Evolutionary conservation across 2,329 filamentous ascomycete species (phyloP).

Genomic region (Esteya vermicola): DNA sequence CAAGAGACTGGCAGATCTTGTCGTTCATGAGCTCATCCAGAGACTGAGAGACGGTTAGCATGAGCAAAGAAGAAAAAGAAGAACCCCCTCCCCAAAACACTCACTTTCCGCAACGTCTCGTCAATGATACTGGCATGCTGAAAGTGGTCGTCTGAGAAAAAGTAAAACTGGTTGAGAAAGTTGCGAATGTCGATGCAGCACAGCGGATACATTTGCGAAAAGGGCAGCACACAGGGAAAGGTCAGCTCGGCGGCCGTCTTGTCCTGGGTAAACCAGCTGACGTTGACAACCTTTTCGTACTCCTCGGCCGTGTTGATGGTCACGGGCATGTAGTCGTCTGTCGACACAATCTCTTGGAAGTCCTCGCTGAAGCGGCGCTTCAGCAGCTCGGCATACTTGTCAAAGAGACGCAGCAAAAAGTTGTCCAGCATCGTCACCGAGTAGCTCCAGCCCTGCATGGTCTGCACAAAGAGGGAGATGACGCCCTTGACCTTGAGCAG

Average conservation of each 20-base stretch:
- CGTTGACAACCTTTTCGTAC: constrained; percentile 89
- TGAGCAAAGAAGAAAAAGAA: neutral
- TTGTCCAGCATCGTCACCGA: constrained; percentile 68
- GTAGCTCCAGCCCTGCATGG: constrained; percentile 96
- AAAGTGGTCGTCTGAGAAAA: constrained; percentile 94
- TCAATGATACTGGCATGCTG: constrained; percentile 83
- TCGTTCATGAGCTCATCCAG: constrained; percentile 89
- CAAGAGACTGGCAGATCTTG: constrained; percentile 81
- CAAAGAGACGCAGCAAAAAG: constrained; percentile 77
- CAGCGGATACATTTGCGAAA: constrained; percentile 97
- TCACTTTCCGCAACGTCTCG: constrained; percentile 67
- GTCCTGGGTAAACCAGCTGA: constrained; percentile 90
- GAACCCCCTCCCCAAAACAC: neutral
- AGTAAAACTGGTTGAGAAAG: constrained; percentile 96
- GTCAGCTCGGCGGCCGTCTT: constrained; percentile 62
- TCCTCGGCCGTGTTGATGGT: constrained; percentile 81
- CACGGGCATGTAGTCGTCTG: constrained; percentile 99
- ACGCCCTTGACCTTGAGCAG: constrained; percentile 91
- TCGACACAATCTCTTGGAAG: constrained; percentile 83
- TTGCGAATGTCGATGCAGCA: constrained; percentile 98
- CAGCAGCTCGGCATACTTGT: constrained; percentile 83
- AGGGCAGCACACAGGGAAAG: constrained; percentile 90
- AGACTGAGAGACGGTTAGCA: constrained; percentile 35
- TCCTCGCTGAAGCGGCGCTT: constrained; percentile 89
- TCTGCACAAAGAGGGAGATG: constrained; percentile 89